Evolutionary conservation across 495 filamentous ascomycete species (phyloP).

Genomic region (Aspergillus egyptiacus): DNA sequence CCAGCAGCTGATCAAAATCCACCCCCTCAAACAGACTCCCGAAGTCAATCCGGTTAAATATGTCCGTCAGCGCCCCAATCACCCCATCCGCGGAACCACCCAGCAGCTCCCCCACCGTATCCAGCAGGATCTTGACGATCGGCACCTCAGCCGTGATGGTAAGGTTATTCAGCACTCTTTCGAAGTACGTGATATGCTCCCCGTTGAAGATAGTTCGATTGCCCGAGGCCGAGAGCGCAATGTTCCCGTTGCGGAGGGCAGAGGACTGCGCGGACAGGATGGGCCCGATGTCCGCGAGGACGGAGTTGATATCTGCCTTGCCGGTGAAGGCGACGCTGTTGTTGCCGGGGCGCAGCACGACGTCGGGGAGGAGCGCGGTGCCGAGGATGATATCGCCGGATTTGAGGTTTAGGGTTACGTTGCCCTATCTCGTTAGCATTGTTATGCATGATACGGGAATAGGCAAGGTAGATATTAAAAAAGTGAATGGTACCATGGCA

Average conservation of each 20-base stretch:
- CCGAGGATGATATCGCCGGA: constrained; percentile 35
- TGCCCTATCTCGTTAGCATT: constrained; percentile 22
- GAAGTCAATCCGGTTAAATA: constrained; percentile 5
- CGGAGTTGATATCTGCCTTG: constrained; percentile 9
- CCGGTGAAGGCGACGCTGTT: constrained; percentile 39
- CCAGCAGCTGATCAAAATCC: not conserved
- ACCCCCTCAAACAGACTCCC: not conserved
- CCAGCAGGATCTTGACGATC: constrained; percentile 29
- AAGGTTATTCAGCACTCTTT: constrained; percentile 39
- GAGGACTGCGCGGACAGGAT: constrained; percentile 28
- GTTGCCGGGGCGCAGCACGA: constrained; percentile 38
- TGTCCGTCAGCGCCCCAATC: not conserved
- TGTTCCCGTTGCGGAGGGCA: constrained; percentile 30
- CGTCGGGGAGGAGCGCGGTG: constrained; percentile 35
- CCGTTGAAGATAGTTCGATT: constrained; percentile 41
- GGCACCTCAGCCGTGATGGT: constrained; percentile 31
- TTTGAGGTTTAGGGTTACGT: constrained; percentile 39
- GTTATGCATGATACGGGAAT: no score
- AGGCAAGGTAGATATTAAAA: not conserved
- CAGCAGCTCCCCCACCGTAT: constrained; percentile 20
- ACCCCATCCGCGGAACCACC: not conserved
- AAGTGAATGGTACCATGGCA: constrained; percentile 24
- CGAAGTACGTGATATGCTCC: constrained; percentile 38
- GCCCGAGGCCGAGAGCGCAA: constrained; percentile 35
- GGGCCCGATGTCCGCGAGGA: constrained; percentile 29